Evolutionary conservation across 2,329 filamentous ascomycete genomes (phyloP).

Genomic region (Sclerotinia sclerotiorum): DNA sequence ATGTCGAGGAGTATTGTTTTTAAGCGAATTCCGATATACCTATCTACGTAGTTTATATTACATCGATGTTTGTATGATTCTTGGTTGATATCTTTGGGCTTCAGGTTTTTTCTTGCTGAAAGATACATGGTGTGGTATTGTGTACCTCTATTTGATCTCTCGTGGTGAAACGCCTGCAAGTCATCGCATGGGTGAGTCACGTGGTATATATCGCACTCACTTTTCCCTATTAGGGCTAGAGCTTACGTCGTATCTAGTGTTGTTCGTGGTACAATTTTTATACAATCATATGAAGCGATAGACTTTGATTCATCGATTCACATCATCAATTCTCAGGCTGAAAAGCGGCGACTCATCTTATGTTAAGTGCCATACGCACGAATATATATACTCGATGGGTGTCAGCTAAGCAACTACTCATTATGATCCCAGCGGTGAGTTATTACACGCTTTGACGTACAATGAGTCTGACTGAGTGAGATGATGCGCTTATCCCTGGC

Average conservation of each 20-base stretch:
- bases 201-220: background rate
- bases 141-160: background rate
- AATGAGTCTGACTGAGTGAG: conserved; percentile 6
- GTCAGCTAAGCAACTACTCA: background rate
- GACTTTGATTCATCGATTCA: too few species aligned
- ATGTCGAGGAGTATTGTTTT: conserved; percentile 61
- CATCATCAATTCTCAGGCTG: too few species aligned
- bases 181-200: background rate
- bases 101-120: background rate
- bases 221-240: background rate
- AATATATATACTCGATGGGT: background rate
- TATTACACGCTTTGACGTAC: background rate
- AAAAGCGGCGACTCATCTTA: background rate
- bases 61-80: background rate
- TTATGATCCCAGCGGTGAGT: background rate
- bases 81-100: background rate
- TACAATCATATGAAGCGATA: too few species aligned
- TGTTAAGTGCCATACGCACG: background rate
- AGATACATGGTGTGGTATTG: background rate
- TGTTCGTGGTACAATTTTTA: background rate
- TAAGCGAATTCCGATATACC: conserved; percentile 32
- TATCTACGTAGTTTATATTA: background rate
- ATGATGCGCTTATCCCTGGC: background rate
- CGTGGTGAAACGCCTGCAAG: background rate
- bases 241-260: background rate